Evolutionary conservation across 805 yeast genomes (phyloP), one percentile per base, ranked within the genome.

Genomic region (Pichia nanzhaoensis): DNA sequence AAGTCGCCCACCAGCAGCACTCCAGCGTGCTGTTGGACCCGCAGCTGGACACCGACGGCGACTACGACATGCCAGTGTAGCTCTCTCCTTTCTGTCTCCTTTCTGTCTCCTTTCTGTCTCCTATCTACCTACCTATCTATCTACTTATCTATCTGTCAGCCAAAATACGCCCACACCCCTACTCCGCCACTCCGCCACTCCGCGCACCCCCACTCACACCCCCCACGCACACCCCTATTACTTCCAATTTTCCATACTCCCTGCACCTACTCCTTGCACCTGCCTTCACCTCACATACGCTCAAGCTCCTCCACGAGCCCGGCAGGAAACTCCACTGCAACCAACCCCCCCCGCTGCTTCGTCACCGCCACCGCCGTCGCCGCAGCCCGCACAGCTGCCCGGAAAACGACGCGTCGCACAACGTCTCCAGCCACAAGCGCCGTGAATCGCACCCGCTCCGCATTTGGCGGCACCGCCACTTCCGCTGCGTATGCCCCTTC

Each of bases 401-500:
- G 74, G 45, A 82, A 56, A 39, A 74, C 70, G 7, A 79, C 70
- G 16, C 65, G 70, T 56, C 76, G 80, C 7, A 78, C 77, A 1
- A 81, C 77, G 55, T 81, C 86, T 0, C 42, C 47, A 36, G 67
- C 63, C 3, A 65, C 52, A 7, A 71, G 49, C 28, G 63, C 58
- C 44, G 69, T 70, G 46, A 63, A 67, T 45, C 80, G 61, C 9
- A 64, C 38, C 52, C 66, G 69, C 48, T 77, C 81, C 14, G 73
- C 61, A 4, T 66, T 65, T 10, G 59, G 59, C 4, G 64, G 61
- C 5, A 57, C 21, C 24, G 36, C 50, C 46, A 52, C 58, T 39
- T 58, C 65, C 34, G 41, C 30, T 18, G 45, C 57, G 36, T 56
- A 58, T 42, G 58, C 67, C 35, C 58, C 54, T n/a, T 50, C 52